These are phyloP conservation scores for Echites panduratus DNA, from an alignment of 257 asterid species.

Conservation along the genomic window DNA sequence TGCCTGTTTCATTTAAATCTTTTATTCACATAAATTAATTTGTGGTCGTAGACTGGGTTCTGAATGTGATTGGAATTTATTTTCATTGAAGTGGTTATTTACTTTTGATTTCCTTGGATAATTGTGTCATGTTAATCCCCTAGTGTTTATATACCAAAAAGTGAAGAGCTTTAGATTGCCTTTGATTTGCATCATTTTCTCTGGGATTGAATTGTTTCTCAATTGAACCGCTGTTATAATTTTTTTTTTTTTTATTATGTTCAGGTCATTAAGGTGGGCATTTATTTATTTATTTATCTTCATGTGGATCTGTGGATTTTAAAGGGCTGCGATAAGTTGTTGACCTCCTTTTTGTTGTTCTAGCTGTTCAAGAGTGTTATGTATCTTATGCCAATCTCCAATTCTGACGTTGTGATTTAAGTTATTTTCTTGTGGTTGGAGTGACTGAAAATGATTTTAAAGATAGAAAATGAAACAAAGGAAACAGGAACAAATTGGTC, in stretches of 20 bases:
- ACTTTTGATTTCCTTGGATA: not conserved
- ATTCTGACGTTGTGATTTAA: not conserved
- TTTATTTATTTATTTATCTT: not conserved
- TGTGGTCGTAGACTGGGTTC: not conserved
- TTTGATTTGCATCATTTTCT: not conserved
- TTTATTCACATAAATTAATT: not conserved
- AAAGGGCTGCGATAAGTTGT: not conserved
- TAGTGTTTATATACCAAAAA: not conserved
- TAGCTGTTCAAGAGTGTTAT: not conserved
- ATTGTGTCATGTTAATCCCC: not conserved
- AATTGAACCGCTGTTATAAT: not conserved
- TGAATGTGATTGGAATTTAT: not conserved
- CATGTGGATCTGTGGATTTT: not conserved
- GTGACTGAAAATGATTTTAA: not conserved
- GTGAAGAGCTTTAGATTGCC: not conserved
- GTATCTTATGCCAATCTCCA: not conserved
- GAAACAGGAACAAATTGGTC: not conserved
- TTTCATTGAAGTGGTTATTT: not conserved
- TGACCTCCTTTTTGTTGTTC: not conserved
- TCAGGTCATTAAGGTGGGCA: not conserved
- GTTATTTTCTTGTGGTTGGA: not conserved
- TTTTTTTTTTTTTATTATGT: not conserved
- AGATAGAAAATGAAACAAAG: not conserved
- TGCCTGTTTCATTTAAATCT: not conserved
- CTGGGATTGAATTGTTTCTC: not conserved